Base-by-base conservation (phyloP, 108 stramenopile genomes). In the Cyclotella baltica region DNA sequence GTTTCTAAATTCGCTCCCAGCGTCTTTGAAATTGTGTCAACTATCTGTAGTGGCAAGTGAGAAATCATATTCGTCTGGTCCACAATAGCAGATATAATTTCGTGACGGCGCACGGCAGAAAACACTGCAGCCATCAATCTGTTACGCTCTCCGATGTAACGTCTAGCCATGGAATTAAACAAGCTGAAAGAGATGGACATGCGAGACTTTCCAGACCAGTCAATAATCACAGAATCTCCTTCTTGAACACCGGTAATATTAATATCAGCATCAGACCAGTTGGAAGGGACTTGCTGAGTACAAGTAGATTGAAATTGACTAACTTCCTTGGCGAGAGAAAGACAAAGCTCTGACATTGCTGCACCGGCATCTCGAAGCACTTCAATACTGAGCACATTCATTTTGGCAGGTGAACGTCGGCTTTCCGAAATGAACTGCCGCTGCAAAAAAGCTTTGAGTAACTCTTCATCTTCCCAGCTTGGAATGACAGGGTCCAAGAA, bases 351-450 rank as follows among this genome's bases (percentile, higher is more conserved):
- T 13, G 95, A 86, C 68, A 93, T 76, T 19, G 86, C 80, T 29
- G 88, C 68, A 22, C 92, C 95, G 35, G 91, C 90, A 62, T 91
- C 91, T 62, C 91, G 88, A 10, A 96, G 72, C 53, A 76, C 82
- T 77, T 96, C 95, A 68, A 96, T 92, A 72, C 83, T 87, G n/a
- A 79, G 77, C 29, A n/a, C 62, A 53, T 64, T 71, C 56, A 76
- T 75, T n/a, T 20, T 73, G 55, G 73, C 71, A 30, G 70, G 28
- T 19, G 84, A 67, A 58, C 87, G 87, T 36, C 90, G 85, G 70
- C 78, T 86, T 64, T 92, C 92, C 11, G 92, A 80, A 62, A 96
- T 93, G 70, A 96, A 86, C 64, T 96, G 95, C 29, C 95, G 83
- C 80, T 96, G 95, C 28, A 93, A 80, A 62, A 92, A 93, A 10